Evolutionary conservation across 768 basidiomycete genomes (phyloP).

Genomic region (Tulasnella sp.): DNA sequence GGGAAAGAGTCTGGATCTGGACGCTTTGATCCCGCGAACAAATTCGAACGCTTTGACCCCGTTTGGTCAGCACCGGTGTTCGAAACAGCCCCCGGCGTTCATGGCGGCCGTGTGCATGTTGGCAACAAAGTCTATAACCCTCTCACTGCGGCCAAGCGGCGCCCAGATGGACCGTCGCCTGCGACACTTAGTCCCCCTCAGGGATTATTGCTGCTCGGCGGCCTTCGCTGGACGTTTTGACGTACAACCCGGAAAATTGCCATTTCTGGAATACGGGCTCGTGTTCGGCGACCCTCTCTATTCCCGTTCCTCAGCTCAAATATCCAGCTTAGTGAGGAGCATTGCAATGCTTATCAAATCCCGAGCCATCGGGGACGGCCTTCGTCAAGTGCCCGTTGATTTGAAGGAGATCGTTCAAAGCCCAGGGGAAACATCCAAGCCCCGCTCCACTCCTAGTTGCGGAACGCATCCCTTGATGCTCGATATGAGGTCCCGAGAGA

Average conservation of each 20-base stretch:
- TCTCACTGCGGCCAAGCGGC: not conserved
- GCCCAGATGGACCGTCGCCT: not conserved
- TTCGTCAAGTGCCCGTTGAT: no score
- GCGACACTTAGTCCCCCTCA: no score
- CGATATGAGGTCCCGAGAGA: no score
- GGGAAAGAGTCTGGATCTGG: not conserved
- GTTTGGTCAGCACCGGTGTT: not conserved
- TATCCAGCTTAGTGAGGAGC: not conserved
- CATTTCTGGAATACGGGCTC: not conserved
- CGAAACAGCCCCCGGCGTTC: not conserved
- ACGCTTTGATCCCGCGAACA: not conserved
- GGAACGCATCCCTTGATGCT: no score
- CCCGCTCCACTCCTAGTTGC: no score
- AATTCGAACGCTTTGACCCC: slow-evolving; percentile 8
- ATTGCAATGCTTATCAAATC: not conserved
- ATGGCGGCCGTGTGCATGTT: not conserved
- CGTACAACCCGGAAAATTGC: not conserved
- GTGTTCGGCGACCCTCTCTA: not conserved
- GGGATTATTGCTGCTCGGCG: no score
- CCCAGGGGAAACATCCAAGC: no score
- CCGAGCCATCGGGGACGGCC: not conserved
- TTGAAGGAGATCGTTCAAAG: no score
- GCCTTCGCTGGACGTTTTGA: not conserved
- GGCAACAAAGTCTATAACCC: not conserved
- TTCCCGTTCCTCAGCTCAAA: not conserved